Base-by-base conservation (phyloP, 495 filamentous ascomycete species). In the Chaetomium cochliodes region DNA sequence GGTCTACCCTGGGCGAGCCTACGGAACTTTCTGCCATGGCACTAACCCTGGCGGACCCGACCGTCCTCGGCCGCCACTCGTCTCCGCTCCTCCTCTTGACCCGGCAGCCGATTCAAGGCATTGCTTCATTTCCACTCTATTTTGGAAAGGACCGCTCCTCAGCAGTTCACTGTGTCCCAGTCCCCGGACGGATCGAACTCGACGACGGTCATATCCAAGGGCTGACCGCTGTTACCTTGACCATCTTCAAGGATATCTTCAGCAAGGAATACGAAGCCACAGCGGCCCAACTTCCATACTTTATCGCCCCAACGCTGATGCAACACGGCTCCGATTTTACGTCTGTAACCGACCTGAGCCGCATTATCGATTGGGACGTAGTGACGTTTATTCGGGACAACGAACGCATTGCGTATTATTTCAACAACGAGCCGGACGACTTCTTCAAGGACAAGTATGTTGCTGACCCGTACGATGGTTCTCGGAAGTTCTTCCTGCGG, bases 241-340 rank as follows among this genome's bases (percentile, higher is more conserved):
- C 83, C 11, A 73, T 96, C 4, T 97, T 93, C 70, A 78, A 84
- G n/a, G 91, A 97, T 70, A 76, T 97, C 0, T 98, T 96, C 74
- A 92, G 90, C 66, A 98, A 98, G 74, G 80, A 78, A 5, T 98
- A 91, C 70, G 87, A 89, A 44, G 69, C 80, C 0, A 80, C 88
- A 33, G 57, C 78, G 0, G 78, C 82, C 11, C 84, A 86, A 18
- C 88, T 96, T 71, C 87, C 92, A 0, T 98, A 97, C 74, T 97
- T 93, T 83, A 74, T 98, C 47, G 89, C 85, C 6, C 94, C 94
- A 6, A 73, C 86, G 26, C 15, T n/a, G 11, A 58, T 67, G 30
- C 39, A 26, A 4, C 77, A 80, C 33, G 52, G 64, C 26, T 72
- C 67, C 30, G 65, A 71, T 62, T 76, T 72, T 51, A 11, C 64